Evolutionary conservation across 1,139 yeast species (phyloP).

Genomic region (Kodamaea anthophila): DNA sequence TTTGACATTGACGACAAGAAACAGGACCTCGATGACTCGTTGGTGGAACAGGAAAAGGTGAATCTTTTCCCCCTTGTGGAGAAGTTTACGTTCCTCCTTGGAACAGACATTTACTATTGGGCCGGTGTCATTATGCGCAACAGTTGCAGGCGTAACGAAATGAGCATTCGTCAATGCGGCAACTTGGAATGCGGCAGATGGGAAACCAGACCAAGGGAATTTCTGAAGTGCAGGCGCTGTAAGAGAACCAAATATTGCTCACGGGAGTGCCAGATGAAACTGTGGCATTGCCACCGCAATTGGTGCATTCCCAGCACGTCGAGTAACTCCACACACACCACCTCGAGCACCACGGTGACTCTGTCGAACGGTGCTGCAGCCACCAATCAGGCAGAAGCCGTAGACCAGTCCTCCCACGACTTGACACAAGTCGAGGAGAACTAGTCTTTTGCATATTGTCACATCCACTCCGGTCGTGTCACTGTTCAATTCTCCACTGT

Average conservation of each 20-base stretch:
- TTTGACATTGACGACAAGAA: conserved; percentile 47
- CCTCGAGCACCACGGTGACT: conserved; percentile 7
- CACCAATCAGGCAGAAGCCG: conserved; percentile 2
- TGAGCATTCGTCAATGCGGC: conserved; percentile 92
- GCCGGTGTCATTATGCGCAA: conserved; percentile 95
- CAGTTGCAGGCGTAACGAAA: conserved; percentile 86
- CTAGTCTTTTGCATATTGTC: neutral
- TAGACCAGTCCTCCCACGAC: conserved; percentile 2
- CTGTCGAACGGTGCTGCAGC: conserved; percentile 5
- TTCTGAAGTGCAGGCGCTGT: conserved; percentile 91
- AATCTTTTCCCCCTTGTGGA: conserved; percentile 90
- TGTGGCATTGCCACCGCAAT: conserved; percentile 90
- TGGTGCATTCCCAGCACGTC: conserved; percentile 72
- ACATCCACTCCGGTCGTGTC: neutral
- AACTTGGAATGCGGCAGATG: conserved; percentile 91
- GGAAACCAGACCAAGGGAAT: conserved; percentile 87
- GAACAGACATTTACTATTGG: conserved; percentile 88
- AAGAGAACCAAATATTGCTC: conserved; percentile 93
- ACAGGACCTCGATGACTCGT: conserved; percentile 42
- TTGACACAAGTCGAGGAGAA: conserved; percentile 3
- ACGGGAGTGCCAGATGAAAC: conserved; percentile 81
- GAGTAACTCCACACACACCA: conserved; percentile 15
- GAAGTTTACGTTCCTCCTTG: conserved; percentile 71
- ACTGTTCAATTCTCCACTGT: conserved; percentile 3
- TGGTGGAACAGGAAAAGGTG: conserved; percentile 47